A percentile compares a stretch with the other conserved stretches of the same genome.
Conservation (phyloP, 179 eudicot genomes). For the Beta lomatogona region DNA sequence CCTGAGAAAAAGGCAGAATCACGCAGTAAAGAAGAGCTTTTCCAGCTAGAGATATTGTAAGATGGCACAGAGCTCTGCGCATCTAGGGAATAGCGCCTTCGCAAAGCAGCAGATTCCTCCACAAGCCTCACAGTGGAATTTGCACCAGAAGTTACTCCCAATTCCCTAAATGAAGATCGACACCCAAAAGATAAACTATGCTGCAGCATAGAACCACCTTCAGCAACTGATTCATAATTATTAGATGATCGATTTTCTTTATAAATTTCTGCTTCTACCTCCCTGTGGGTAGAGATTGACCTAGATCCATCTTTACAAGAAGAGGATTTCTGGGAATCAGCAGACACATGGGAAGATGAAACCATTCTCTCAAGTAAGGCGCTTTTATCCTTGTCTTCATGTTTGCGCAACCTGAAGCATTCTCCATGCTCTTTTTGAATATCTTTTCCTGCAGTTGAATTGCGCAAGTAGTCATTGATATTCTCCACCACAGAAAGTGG, state of each 20-base stretch:
- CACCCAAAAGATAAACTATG: slow-evolving; percentile 23
- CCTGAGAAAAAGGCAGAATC: slow-evolving; percentile 44
- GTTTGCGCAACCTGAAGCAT: slow-evolving; percentile 16
- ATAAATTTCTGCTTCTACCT: slow-evolving; percentile 34
- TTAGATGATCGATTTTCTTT: slow-evolving; percentile 32
- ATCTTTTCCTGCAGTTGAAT: slow-evolving; percentile 14
- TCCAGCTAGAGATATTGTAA: slow-evolving; percentile 13
- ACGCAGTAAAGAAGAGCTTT: slow-evolving; percentile 39
- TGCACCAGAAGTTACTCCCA: slow-evolving; percentile 31
- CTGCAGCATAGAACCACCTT: slow-evolving; percentile 23
- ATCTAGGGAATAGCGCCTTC: slow-evolving; percentile 34
- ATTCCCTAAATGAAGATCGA: slow-evolving; percentile 31
- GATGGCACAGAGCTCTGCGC: slow-evolving; percentile 27
- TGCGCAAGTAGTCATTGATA: slow-evolving; percentile 24
- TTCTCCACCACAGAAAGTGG: slow-evolving; percentile 28
- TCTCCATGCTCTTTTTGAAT: slow-evolving; percentile 36
- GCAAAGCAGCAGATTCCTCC: slow-evolving; percentile 41
- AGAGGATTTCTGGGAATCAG: slow-evolving; percentile 31
- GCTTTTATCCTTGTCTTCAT: slow-evolving; percentile 24
- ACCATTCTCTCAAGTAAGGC: slow-evolving; percentile 28
- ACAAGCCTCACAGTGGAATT: slow-evolving; percentile 25
- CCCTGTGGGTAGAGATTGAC: slow-evolving; percentile 25
- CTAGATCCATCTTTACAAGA: slow-evolving; percentile 31
- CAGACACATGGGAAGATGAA: slow-evolving; percentile 31
- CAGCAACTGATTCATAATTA: slow-evolving; percentile 28